Conservation (phyloP, 805 yeast species). For the Sugiyamaella floridensis region DNA sequence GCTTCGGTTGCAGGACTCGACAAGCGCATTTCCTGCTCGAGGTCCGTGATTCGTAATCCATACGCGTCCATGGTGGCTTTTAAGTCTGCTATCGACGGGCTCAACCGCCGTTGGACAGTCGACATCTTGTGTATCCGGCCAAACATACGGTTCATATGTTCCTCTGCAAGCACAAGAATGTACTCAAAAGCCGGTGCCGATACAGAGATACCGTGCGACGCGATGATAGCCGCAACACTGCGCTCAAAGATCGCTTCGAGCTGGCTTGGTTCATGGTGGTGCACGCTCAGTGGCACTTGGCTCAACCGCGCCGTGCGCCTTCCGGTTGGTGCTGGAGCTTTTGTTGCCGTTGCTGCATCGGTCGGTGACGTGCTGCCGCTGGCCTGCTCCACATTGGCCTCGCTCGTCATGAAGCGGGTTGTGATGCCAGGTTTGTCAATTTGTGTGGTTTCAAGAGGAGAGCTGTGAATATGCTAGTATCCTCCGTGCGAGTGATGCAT, state of each 20-base stretch:
- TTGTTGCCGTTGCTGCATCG: not conserved
- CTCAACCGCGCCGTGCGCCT: not conserved
- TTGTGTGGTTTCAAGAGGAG: not conserved
- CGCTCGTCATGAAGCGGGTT: not conserved
- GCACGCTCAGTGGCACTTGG: not conserved
- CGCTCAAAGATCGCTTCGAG: conserved; percentile 18
- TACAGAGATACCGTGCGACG: conserved; percentile 16
- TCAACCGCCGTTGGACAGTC: conserved; percentile 29
- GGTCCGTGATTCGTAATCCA: conserved; percentile 26
- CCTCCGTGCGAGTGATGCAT: not conserved
- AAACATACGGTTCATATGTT: conserved; percentile 23
- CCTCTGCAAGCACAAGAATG: conserved; percentile 29
- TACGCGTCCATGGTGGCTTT: conserved; percentile 26
- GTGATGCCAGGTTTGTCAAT: not conserved
- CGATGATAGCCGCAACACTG: conserved; percentile 22
- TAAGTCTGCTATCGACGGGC: conserved; percentile 31
- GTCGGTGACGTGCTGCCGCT: not conserved
- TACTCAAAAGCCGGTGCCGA: conserved; percentile 25
- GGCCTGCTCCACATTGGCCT: not conserved
- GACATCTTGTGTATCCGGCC: conserved; percentile 24
- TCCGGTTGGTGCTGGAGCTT: not conserved
- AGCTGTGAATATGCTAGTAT: not conserved
- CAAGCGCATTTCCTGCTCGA: conserved; percentile 25
- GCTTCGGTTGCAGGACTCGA: conserved; percentile 21
- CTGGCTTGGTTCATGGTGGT: not conserved